Evolutionary conservation across 2,329 filamentous ascomycete genomes (phyloP), one percentile per base, ranked within the genome.

Genomic region (Saccharata proteae): DNA sequence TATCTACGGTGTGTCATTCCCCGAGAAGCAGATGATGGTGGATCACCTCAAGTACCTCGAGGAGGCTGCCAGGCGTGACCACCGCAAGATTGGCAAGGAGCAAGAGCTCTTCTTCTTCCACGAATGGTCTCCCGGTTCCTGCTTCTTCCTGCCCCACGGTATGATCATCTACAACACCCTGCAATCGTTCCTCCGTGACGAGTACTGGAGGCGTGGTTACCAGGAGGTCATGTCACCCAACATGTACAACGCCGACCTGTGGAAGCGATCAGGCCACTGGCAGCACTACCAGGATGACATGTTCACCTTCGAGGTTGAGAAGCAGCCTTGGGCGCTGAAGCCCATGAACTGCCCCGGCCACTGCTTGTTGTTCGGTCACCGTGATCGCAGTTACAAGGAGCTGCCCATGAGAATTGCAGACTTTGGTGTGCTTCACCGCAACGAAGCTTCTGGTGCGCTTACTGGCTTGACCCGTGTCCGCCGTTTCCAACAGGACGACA

Each of bases 31-130:
- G 63, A 72, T 76, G 48, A 82, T 98, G 62, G 76, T 81, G 27
- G 85, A 92, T 49, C 85, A 96, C 64, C 77, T 93, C 62, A 85
- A 88, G 51, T 92, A 93, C 61, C 70, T 98, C 17, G 88, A 93
- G 49, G 90, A 98, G 61, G 90, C 90, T n/a, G 88, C 90, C 39
- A 93, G 93, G 68, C 79, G 90, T 41, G 90, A 96, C 51, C 90
- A 98, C 54, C 71, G 88, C 43, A 84, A 82, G 61, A 86, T 98
- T 43, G 90, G 86, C 41, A 82, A 79, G 52, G 86, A 96, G 40
- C 90, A 98, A 57, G 88, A 96, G 54, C 75, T 98, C 6, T 98
- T 93, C 68, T 92, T 94, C 67, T 98, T 94, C 64, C 79, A 92
- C 49, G 81, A 92, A 41, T 69, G 78, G 46, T 94, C 86, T n/a